phyloP scores from a whole-genome alignment of 768 basidiomycete species.

The Ramaria sp. region DNA sequence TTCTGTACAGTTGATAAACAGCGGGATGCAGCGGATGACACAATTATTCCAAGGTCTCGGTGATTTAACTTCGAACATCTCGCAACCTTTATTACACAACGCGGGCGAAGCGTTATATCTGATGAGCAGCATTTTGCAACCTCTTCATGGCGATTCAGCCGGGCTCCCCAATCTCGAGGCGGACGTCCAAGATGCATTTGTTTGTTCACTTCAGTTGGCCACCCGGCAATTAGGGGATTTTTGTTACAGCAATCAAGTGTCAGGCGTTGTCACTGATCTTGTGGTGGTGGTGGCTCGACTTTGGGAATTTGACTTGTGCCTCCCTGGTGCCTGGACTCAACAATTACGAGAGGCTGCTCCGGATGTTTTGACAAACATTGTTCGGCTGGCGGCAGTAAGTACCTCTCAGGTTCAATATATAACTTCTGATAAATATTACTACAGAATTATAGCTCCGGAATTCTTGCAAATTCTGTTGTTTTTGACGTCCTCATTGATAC shows the following conservation, averaged over 20 bases:
- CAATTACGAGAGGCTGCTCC: constrained; percentile 37
- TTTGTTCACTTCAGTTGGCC: constrained; percentile 30
- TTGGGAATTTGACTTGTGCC: constrained; percentile 64
- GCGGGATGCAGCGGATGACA: constrained; percentile 55
- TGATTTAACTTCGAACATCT: constrained; percentile 14
- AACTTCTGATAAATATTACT: background rate
- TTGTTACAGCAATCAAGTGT: background rate
- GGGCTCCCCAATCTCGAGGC: constrained; percentile 41
- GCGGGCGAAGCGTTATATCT: constrained; percentile 62
- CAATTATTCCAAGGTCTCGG: constrained; percentile 33
- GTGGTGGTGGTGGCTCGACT: constrained; percentile 53
- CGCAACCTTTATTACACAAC: constrained; percentile 33
- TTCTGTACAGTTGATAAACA: constrained; percentile 56
- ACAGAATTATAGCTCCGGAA: constrained; percentile 9
- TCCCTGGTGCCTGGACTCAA: constrained; percentile 46
- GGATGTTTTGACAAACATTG: constrained; percentile 31
- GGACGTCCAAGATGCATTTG: constrained; percentile 46
- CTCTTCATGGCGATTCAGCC: constrained; percentile 38
- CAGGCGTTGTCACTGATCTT: constrained; percentile 24
- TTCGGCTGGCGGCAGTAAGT: constrained; percentile 44
- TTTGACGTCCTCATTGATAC: constrained; percentile 69
- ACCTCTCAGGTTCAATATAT: background rate
- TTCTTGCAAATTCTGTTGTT: constrained; percentile 33
- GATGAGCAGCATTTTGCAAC: constrained; percentile 57
- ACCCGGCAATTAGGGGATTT: constrained; percentile 14